Evolutionary conservation across 2,329 filamentous ascomycete species (phyloP).

Genomic region (Aspergillus fumigatus): DNA sequence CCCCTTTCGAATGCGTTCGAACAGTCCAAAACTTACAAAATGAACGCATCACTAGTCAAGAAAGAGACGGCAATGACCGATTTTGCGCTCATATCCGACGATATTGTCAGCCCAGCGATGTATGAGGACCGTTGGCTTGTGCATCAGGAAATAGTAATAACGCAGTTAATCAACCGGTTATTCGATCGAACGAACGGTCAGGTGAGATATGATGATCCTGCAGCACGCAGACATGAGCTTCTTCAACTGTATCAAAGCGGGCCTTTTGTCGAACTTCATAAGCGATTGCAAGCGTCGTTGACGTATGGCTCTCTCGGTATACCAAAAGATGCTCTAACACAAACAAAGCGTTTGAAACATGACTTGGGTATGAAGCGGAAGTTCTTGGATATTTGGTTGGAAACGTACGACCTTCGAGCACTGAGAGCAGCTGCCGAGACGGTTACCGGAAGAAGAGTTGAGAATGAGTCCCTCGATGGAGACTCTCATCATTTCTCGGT

Average conservation of each 20-base stretch:
- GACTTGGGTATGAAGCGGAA: constrained; percentile 56
- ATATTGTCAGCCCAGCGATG: constrained; percentile 52
- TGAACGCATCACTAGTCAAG: constrained; percentile 28
- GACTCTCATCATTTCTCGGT: neutral
- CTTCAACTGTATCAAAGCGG: constrained; percentile 52
- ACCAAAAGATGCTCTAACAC: constrained; percentile 48
- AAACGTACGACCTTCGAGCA: constrained; percentile 51
- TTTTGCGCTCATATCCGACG: constrained; percentile 52
- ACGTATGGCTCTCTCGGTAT: constrained; percentile 54
- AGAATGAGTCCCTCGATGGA: constrained; percentile 10
- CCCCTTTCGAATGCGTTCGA: constrained; percentile 11
- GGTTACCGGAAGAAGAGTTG: constrained; percentile 53
- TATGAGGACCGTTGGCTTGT: constrained; percentile 61
- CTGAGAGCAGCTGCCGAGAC: constrained; percentile 54
- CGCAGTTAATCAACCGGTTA: constrained; percentile 55
- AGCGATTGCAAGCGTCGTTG: constrained; percentile 55
- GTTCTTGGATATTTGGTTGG: constrained; percentile 55
- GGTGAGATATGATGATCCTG: constrained; percentile 17
- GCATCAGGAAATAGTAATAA: constrained; percentile 58
- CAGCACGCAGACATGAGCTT: constrained; percentile 44
- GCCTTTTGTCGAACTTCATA: constrained; percentile 49
- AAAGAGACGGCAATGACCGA: constrained; percentile 24
- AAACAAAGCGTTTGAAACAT: constrained; percentile 45
- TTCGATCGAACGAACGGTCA: constrained; percentile 39
- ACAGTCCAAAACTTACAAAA: constrained; percentile 22